Conservation (phyloP, 495 filamentous ascomycete species). For the Thozetella sp. region DNA sequence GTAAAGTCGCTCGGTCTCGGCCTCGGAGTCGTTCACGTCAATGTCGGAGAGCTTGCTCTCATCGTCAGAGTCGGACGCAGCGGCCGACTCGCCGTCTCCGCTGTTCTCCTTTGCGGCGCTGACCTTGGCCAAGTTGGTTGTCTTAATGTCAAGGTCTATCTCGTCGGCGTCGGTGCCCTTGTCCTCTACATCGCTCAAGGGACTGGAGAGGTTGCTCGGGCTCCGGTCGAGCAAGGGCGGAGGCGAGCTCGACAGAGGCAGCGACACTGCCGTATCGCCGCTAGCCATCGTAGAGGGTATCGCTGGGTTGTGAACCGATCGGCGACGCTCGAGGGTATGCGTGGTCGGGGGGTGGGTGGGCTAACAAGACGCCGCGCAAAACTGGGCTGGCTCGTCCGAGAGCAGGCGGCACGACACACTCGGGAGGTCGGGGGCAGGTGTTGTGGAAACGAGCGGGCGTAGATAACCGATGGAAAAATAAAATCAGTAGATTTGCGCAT, state of each 20-base stretch:
- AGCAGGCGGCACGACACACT: constrained; percentile 18
- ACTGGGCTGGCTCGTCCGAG: constrained; percentile 14
- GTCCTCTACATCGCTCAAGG: constrained; percentile 92
- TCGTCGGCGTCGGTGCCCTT: constrained; percentile 52
- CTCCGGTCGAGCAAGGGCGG: constrained; percentile 36
- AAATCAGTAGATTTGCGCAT: neutral
- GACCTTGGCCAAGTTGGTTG: constrained; percentile 6
- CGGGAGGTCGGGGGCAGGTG: neutral
- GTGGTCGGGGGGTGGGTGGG: constrained; percentile 11
- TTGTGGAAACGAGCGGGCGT: neutral
- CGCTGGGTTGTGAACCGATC: constrained; percentile 4
- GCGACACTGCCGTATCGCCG: constrained; percentile 41
- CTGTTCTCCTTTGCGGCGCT: constrained; percentile 58
- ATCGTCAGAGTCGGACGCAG: constrained; percentile 25
- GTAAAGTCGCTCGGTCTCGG: constrained; percentile 93
- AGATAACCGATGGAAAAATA: neutral
- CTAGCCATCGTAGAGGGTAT: constrained; percentile 41
- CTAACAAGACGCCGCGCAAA: constrained; percentile 23
- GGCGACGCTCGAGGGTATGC: constrained; percentile 6
- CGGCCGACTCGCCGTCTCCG: constrained; percentile 41
- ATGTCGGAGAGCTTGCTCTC: constrained; percentile 52
- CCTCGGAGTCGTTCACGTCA: constrained; percentile 87
- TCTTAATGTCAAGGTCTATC: constrained; percentile 38
- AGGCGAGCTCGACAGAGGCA: constrained; percentile 46
- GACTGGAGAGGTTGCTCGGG: constrained; percentile 53